phyloP scores from a whole-genome alignment of 805 yeast genomes.

The Hanseniaspora thailandica region DNA sequence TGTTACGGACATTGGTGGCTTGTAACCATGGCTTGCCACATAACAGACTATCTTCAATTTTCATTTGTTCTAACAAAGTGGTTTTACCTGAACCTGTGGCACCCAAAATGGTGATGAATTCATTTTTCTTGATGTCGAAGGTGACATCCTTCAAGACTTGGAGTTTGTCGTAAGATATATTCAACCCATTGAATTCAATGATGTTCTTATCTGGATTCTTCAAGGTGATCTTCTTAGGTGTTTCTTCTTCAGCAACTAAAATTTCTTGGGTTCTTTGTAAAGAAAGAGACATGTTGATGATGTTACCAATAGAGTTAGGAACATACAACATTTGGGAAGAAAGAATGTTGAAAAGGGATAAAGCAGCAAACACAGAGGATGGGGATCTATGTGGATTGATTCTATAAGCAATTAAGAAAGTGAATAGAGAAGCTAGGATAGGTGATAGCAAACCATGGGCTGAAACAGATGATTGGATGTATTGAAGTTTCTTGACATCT shows the following conservation, averaged over 20 bases:
- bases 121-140: slow-evolving; percentile 47
- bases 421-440: slow-evolving; percentile 55
- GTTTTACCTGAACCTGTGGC: slow-evolving; percentile 71
- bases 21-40: slow-evolving; percentile 77
- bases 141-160: slow-evolving; percentile 41
- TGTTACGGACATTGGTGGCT: slow-evolving; percentile 65
- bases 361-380: slow-evolving; percentile 57
- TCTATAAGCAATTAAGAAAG: slow-evolving; percentile 38
- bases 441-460: slow-evolving; percentile 61
- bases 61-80: slow-evolving; percentile 54
- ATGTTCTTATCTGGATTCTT: slow-evolving; percentile 29
- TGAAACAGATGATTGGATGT: slow-evolving; percentile 35
- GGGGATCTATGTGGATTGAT: slow-evolving; percentile 38
- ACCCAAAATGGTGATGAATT: slow-evolving; percentile 54
- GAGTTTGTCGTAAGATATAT: slow-evolving; percentile 17
- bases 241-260: slow-evolving; percentile 36
- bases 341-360: slow-evolving; percentile 53
- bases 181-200: slow-evolving; percentile 39
- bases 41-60: slow-evolving; percentile 42
- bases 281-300: slow-evolving; percentile 57
- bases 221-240: neutral
- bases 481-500: slow-evolving; percentile 50
- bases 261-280: slow-evolving; percentile 45
- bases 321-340: slow-evolving; percentile 53
- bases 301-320: slow-evolving; percentile 58